Conservation (phyloP, 306 rosid genomes). For the Cicer judaicum region DNA sequence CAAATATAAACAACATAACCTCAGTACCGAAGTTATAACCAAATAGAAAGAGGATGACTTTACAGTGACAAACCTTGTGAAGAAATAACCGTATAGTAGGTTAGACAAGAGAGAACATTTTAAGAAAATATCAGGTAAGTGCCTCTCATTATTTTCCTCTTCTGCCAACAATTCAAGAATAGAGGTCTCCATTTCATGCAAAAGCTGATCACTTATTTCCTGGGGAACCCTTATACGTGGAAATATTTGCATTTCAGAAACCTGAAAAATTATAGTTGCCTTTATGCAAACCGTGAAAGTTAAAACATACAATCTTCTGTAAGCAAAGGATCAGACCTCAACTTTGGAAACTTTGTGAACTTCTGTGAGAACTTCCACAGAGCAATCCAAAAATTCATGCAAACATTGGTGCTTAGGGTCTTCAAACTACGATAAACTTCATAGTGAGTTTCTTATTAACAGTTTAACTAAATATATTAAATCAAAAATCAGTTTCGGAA, state of each 20-base stretch:
- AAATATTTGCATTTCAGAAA: constrained; percentile 49
- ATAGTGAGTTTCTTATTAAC: constrained; percentile 34
- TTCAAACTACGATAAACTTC: constrained; percentile 61
- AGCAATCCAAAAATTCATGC: constrained; percentile 72
- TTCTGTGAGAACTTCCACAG: constrained; percentile 71
- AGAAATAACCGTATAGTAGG: constrained; percentile 59
- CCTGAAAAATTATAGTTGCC: constrained; percentile 54
- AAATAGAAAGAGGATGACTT: constrained; percentile 23
- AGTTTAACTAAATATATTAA: constrained; percentile 24
- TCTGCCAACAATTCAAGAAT: constrained; percentile 64
- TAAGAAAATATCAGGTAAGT: constrained; percentile 66
- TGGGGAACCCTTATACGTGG: constrained; percentile 63
- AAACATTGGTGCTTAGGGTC: constrained; percentile 57
- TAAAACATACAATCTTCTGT: constrained; percentile 37
- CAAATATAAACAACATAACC: constrained; percentile 28
- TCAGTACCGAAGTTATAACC: constrained; percentile 1
- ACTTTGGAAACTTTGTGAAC: constrained; percentile 55
- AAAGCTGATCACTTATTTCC: constrained; percentile 69
- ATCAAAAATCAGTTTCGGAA: constrained; percentile 30
- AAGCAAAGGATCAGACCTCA: constrained; percentile 62
- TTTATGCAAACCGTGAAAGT: constrained; percentile 34
- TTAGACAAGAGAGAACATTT: constrained; percentile 74
- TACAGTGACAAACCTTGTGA: constrained; percentile 64
- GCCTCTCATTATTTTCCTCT: constrained; percentile 56
- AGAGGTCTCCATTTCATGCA: constrained; percentile 73